These are phyloP conservation scores for Paulownia fortunei DNA, from an alignment of 257 asterid genomes.

Conservation along the genomic window DNA sequence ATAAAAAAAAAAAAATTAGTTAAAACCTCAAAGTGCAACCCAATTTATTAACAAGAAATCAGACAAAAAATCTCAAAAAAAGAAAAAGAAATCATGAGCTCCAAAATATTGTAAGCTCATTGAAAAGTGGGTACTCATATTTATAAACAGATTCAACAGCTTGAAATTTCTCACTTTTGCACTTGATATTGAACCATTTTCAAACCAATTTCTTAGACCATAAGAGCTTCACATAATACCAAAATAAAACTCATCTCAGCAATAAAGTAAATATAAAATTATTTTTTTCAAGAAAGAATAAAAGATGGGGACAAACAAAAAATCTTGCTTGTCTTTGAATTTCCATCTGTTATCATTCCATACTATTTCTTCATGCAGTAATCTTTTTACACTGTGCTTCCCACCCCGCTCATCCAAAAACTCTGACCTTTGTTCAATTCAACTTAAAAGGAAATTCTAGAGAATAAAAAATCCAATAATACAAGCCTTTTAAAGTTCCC, in stretches of 20 bases:
- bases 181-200: slow-evolving; percentile 87
- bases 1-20: too few species aligned
- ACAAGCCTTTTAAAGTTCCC: slow-evolving; percentile 24
- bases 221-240: slow-evolving; percentile 67
- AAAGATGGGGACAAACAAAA: neutral
- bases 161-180: slow-evolving; percentile 71
- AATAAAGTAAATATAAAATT: neutral
- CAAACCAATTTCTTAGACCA: slow-evolving; percentile 90
- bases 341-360: slow-evolving; percentile 86
- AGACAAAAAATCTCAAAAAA: too few species aligned
- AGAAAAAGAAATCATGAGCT: too few species aligned
- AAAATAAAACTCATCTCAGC: slow-evolving; percentile 50
- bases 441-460: slow-evolving; percentile 15
- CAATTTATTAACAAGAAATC: too few species aligned
- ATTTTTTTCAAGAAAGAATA: slow-evolving; percentile 4
- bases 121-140: too few species aligned
- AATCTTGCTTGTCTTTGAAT: slow-evolving; percentile 89
- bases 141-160: slow-evolving; percentile 76
- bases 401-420: slow-evolving; percentile 42
- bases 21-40: too few species aligned
- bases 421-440: slow-evolving; percentile 35
- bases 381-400: slow-evolving; percentile 31
- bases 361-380: slow-evolving; percentile 73
- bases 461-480: slow-evolving; percentile 20
- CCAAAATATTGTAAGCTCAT: too few species aligned